Evolutionary conservation across 805 yeast genomes (phyloP).

Genomic region (Starmerella sirachaensis): DNA sequence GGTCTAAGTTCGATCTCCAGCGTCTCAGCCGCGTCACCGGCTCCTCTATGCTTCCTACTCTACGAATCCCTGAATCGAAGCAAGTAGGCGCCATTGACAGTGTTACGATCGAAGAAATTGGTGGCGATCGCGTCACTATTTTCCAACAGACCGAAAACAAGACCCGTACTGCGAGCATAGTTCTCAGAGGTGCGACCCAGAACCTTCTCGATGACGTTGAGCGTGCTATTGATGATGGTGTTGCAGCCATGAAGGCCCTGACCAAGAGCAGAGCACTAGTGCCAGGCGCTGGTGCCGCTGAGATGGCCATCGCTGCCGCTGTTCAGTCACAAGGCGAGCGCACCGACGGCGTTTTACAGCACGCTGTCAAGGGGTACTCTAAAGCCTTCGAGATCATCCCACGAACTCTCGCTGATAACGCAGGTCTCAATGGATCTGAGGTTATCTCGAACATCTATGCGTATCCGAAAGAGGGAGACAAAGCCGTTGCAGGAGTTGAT

Average conservation of each 20-base stretch:
- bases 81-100: constrained; percentile 81
- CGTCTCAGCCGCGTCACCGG: constrained; percentile 94
- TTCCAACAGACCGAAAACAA: constrained; percentile 60
- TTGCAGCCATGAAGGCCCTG: constrained; percentile 78
- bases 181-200: constrained; percentile 92
- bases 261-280: constrained; percentile 68
- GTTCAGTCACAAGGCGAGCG: constrained; percentile 79
- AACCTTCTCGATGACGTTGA: constrained; percentile 88
- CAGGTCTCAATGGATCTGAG: constrained; percentile 84
- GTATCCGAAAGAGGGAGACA: constrained; percentile 40
- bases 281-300: constrained; percentile 95
- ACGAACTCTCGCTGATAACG: constrained; percentile 81
- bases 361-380: constrained; percentile 89
- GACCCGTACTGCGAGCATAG: constrained; percentile 83
- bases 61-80: constrained; percentile 68
- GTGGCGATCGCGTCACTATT: constrained; percentile 93
- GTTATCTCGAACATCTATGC: constrained; percentile 82
- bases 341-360: constrained; percentile 84
- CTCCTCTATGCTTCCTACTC: constrained; percentile 92
- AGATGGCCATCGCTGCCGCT: constrained; percentile 71
- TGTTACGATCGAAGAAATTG: constrained; percentile 86
- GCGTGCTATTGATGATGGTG: constrained; percentile 96
- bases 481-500: constrained; percentile 47
- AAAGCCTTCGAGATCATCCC: constrained; percentile 92
- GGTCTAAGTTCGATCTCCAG: constrained; percentile 87